phyloP scores from a whole-genome alignment of 75 land plant species.

The Picea glauca region DNA sequence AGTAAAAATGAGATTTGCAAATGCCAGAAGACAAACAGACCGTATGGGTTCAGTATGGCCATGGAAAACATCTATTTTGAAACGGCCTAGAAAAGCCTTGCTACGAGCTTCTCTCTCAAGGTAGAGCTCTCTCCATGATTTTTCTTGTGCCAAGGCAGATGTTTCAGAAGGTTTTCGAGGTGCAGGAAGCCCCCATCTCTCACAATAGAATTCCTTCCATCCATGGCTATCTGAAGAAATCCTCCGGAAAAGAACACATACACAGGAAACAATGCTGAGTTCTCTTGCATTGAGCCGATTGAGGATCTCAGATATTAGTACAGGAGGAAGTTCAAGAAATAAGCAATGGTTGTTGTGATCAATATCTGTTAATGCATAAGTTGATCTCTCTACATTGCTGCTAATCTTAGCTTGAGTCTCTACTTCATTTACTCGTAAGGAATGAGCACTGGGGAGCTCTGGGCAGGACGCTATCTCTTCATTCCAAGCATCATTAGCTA shows the following conservation, averaged over 20 bases:
- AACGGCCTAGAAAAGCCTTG: slow-evolving; percentile 80
- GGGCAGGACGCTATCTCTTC: slow-evolving; percentile 18
- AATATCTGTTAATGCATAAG: slow-evolving; percentile 3
- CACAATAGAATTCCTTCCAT: slow-evolving; percentile 90
- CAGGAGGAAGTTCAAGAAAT: slow-evolving; percentile 78
- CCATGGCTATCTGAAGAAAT: slow-evolving; percentile 79
- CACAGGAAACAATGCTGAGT: slow-evolving; percentile 84
- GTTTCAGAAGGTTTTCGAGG: slow-evolving; percentile 13
- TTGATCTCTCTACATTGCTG: background rate
- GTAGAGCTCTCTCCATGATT: slow-evolving; percentile 81
- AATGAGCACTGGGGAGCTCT: background rate
- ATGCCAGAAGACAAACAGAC: slow-evolving; percentile 66
- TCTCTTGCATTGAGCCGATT: slow-evolving; percentile 75
- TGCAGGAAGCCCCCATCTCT: slow-evolving; percentile 88
- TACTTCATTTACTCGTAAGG: background rate
- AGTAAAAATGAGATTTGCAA: slow-evolving; percentile 74
- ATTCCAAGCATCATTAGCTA: slow-evolving; percentile 29
- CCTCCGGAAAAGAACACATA: slow-evolving; percentile 55
- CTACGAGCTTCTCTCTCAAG: slow-evolving; percentile 82
- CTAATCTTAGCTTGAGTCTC: background rate
- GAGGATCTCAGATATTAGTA: slow-evolving; percentile 71
- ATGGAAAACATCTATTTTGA: slow-evolving; percentile 52
- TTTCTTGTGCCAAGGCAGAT: slow-evolving; percentile 24
- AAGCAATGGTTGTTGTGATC: slow-evolving; percentile 10
- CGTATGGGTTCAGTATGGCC: slow-evolving; percentile 89